These are phyloP conservation scores for Fusarium sp. DNA, from an alignment of 2,329 filamentous ascomycete genomes.

Conservation along the genomic window DNA sequence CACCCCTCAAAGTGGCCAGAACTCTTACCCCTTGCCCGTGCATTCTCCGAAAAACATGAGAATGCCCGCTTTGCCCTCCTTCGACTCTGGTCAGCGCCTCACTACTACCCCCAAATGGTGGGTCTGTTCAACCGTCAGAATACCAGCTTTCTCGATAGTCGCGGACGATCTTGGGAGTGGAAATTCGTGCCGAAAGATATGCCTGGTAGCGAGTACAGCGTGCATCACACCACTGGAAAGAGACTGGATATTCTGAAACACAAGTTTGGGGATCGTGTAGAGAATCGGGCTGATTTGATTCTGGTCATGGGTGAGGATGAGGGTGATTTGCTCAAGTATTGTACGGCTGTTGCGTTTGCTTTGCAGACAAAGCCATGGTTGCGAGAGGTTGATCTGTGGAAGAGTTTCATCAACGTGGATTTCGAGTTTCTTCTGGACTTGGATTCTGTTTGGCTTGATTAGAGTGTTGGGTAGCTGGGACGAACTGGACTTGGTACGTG, in stretches of 20 bases:
- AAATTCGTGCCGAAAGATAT: constrained; percentile 51
- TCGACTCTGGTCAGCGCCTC: constrained; percentile 48
- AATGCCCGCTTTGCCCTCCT: constrained; percentile 47
- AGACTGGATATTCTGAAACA: constrained; percentile 35
- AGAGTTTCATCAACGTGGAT: constrained; percentile 50
- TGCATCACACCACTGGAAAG: constrained; percentile 21
- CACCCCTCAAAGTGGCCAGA: constrained; percentile 42
- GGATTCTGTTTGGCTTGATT: constrained; percentile 43
- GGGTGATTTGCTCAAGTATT: constrained; percentile 42
- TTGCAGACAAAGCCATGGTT: constrained; percentile 50
- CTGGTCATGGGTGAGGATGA: constrained; percentile 46
- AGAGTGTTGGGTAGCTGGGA: not conserved
- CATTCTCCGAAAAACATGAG: constrained; percentile 22
- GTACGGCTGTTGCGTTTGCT: constrained; percentile 46
- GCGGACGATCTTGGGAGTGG: constrained; percentile 46
- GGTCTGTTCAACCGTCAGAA: constrained; percentile 33
- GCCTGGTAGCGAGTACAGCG: constrained; percentile 45
- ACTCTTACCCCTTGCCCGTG: constrained; percentile 35
- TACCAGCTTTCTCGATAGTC: constrained; percentile 47
- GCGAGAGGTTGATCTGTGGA: constrained; percentile 48
- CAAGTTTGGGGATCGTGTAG: constrained; percentile 37
- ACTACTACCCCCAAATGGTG: constrained; percentile 51
- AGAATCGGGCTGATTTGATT: constrained; percentile 45
- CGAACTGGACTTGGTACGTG: too few species aligned
- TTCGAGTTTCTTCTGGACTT: constrained; percentile 39